Conservation (phyloP, 2,329 filamentous ascomycete genomes). For the Fusarium sp. region DNA sequence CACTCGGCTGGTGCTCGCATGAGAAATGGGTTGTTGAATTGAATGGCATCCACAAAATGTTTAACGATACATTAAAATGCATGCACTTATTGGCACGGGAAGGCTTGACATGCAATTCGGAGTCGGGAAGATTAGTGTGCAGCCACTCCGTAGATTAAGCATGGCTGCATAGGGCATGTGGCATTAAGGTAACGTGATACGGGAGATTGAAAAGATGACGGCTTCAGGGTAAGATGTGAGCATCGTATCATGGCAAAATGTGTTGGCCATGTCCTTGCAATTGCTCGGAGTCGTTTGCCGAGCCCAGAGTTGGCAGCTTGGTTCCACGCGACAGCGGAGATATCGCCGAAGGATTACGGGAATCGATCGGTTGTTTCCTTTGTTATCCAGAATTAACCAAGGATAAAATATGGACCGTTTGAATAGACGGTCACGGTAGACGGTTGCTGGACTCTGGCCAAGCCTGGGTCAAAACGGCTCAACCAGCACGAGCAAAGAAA, state of each 20-base stretch:
- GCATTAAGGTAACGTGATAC: not conserved
- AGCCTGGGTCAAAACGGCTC: not conserved
- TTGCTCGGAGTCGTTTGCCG: slow-evolving; percentile 19
- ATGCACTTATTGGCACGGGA: not conserved
- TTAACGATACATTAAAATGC: not conserved
- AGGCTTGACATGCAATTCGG: too few relatives aligned
- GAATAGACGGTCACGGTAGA: not conserved
- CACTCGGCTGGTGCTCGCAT: not conserved
- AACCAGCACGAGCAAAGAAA: not conserved
- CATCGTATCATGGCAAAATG: slow-evolving; percentile 19
- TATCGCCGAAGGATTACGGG: slow-evolving; percentile 13
- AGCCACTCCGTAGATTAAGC: slow-evolving; percentile 4
- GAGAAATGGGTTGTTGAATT: not conserved
- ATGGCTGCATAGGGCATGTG: not conserved
- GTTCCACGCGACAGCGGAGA: slow-evolving; percentile 20
- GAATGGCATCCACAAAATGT: not conserved
- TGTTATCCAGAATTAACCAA: slow-evolving; percentile 12
- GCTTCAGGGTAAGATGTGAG: slow-evolving; percentile 22
- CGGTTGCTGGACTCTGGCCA: not conserved
- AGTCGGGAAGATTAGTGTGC: not conserved
- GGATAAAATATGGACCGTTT: slow-evolving; percentile 25
- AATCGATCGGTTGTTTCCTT: slow-evolving; percentile 25
- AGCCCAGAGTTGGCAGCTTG: slow-evolving; percentile 5
- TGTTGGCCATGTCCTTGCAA: not conserved
- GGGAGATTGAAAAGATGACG: not conserved